phyloP scores from a whole-genome alignment of 2,329 filamentous ascomycete species.

The Pyricularia sp. region DNA sequence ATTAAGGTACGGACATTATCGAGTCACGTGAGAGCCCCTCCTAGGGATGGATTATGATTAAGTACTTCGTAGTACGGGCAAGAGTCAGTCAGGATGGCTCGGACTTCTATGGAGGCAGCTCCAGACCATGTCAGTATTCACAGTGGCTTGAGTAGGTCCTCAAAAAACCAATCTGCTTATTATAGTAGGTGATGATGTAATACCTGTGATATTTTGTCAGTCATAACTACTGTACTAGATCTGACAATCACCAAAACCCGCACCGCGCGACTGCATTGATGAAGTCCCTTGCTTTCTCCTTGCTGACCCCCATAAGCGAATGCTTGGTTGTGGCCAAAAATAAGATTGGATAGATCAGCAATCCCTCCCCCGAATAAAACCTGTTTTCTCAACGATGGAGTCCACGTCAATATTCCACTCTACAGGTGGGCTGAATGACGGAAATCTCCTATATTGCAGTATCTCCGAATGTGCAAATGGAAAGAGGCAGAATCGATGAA shows the following conservation, averaged over 20 bases:
- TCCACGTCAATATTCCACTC: not conserved
- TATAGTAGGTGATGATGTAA: not conserved
- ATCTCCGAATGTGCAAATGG: not conserved
- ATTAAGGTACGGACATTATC: not conserved
- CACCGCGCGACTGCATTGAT: not conserved
- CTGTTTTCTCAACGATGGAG: not conserved
- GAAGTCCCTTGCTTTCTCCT: not conserved
- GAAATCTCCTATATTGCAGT: not conserved
- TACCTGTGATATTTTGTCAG: not conserved
- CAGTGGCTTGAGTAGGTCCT: too few species aligned
- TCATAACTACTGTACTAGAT: too few species aligned
- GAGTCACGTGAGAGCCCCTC: not conserved
- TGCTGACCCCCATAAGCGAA: not conserved
- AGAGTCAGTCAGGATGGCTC: not conserved
- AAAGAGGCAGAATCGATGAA: not conserved
- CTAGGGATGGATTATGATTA: not conserved
- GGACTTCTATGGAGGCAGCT: not conserved
- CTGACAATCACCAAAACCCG: not conserved
- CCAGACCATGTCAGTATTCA: not conserved
- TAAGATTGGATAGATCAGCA: not conserved
- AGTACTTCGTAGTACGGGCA: too few species aligned
- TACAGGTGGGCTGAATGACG: not conserved
- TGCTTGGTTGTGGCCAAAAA: not conserved
- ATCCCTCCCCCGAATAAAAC: not conserved
- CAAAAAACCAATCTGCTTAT: not conserved